These are phyloP conservation scores for Aspergillus sojae DNA, from an alignment of 2,329 filamentous ascomycete genomes.

Conservation along the genomic window DNA sequence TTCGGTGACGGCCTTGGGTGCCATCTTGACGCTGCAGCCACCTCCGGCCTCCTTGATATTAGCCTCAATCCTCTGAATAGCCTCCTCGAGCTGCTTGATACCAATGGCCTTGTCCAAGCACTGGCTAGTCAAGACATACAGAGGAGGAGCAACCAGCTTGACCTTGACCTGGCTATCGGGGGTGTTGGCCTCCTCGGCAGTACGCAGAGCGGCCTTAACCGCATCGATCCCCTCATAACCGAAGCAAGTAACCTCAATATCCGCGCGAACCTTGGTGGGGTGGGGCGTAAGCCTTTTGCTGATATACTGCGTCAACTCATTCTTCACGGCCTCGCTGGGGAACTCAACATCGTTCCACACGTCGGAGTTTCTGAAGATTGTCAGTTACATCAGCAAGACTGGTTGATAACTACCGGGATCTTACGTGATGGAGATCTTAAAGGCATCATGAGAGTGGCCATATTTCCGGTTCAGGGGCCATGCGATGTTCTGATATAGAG, in stretches of 20 bases:
- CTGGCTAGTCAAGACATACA: slow-evolving; percentile 94
- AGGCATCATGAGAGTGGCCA: slow-evolving; percentile 94
- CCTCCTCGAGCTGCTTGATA: slow-evolving; percentile 81
- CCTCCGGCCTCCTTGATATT: slow-evolving; percentile 80
- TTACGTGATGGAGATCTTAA: slow-evolving; percentile 98
- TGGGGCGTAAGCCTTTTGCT: slow-evolving; percentile 95
- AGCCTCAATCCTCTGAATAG: slow-evolving; percentile 81
- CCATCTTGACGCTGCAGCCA: slow-evolving; percentile 90
- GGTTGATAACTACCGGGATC: slow-evolving; percentile 27
- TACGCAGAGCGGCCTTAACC: slow-evolving; percentile 88
- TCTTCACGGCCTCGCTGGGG: slow-evolving; percentile 78
- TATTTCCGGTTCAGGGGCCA: slow-evolving; percentile 99
- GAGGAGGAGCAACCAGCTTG: slow-evolving; percentile 93
- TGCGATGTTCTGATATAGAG: slow-evolving; percentile 88
- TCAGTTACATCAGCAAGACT: slow-evolving; percentile 10
- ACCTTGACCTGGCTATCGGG: slow-evolving; percentile 95
- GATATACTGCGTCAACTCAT: slow-evolving; percentile 93
- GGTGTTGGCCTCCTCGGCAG: slow-evolving; percentile 90
- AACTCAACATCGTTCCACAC: slow-evolving; percentile 95
- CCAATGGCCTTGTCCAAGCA: slow-evolving; percentile 90
- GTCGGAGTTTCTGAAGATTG: slow-evolving; percentile 74
- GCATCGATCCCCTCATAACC: slow-evolving; percentile 98
- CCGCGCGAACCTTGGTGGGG: slow-evolving; percentile 97
- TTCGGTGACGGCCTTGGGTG: slow-evolving; percentile 97
- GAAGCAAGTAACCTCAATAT: slow-evolving; percentile 94